These are phyloP conservation scores for Waitea zeae DNA, from an alignment of 1,284 basidiomycete species.

Conservation along the genomic window DNA sequence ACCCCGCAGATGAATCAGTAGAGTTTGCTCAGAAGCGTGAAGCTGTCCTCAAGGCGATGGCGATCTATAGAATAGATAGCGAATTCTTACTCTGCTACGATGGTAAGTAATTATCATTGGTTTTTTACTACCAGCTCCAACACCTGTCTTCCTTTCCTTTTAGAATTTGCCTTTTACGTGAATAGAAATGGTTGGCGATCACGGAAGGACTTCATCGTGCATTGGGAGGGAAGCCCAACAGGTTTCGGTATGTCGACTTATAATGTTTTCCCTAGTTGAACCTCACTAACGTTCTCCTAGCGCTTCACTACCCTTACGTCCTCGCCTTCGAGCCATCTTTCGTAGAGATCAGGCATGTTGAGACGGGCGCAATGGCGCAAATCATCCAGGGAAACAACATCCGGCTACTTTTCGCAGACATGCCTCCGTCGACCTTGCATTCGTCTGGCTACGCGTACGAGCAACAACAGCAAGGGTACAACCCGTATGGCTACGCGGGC, in stretches of 20 bases:
- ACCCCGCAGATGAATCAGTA: conserved; percentile 81
- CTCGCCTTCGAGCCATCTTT: conserved; percentile 95
- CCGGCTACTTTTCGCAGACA: conserved; percentile 85
- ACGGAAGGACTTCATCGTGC: conserved; percentile 82
- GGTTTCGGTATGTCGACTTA: conserved; percentile 64
- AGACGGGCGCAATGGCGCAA: conserved; percentile 84
- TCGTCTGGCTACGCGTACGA: too few relatives aligned
- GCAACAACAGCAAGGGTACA: too few relatives aligned
- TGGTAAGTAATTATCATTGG: conserved; percentile 30
- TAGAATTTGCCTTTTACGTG: conserved; percentile 98
- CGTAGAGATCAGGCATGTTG: conserved; percentile 92
- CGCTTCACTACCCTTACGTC: conserved; percentile 92
- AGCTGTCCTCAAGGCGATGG: conserved; percentile 76
- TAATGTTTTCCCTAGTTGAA: not conserved
- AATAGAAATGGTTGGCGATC: conserved; percentile 94
- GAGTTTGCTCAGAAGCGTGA: conserved; percentile 91
- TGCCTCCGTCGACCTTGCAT: conserved; percentile 69
- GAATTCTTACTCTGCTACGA: conserved; percentile 98
- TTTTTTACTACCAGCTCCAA: not conserved
- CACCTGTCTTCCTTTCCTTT: conserved; percentile 4
- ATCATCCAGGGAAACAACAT: conserved; percentile 89
- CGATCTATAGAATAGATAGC: conserved; percentile 92
- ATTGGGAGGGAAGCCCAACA: conserved; percentile 93
- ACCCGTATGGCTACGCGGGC: too few relatives aligned
- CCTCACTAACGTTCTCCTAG: conserved; percentile 21